Evolutionary conservation across 2,329 filamentous ascomycete genomes (phyloP).

Genomic region (Neofusicoccum ribis): DNA sequence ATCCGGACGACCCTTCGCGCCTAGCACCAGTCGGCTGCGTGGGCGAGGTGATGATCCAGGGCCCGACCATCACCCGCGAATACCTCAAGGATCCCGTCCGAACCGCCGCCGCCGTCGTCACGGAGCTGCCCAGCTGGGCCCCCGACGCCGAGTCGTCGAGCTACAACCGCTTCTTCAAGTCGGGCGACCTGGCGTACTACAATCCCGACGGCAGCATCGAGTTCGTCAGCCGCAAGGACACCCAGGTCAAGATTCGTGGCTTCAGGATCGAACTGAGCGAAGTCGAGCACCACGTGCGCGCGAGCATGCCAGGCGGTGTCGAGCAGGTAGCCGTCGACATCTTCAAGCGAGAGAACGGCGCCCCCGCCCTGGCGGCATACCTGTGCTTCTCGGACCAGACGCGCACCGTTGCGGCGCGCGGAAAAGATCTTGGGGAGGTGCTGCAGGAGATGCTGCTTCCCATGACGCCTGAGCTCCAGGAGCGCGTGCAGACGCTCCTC

Average conservation of each 20-base stretch:
- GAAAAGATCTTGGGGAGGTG: not conserved
- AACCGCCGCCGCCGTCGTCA: conserved; percentile 32
- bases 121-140: conserved; percentile 33
- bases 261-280: conserved; percentile 49
- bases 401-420: not conserved
- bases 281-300: conserved; percentile 44
- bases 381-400: not conserved
- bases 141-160: not conserved
- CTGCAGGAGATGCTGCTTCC: not conserved
- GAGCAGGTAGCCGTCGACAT: not conserved
- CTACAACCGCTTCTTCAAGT: conserved; percentile 33
- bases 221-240: conserved; percentile 38
- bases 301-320: conserved; percentile 18
- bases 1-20: conserved; percentile 32
- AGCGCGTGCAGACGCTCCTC: conserved; percentile 23
- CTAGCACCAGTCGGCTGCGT: conserved; percentile 36
- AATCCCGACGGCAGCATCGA: conserved; percentile 36
- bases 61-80: conserved; percentile 35
- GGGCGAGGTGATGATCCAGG: conserved; percentile 38
- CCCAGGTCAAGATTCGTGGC: conserved; percentile 43
- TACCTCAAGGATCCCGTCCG: conserved; percentile 36
- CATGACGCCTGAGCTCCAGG: not conserved
- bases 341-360: not conserved
- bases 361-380: not conserved
- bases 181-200: conserved; percentile 36